Base-by-base conservation (phyloP, 2,329 filamentous ascomycete species). In the Nemania sp. region DNA sequence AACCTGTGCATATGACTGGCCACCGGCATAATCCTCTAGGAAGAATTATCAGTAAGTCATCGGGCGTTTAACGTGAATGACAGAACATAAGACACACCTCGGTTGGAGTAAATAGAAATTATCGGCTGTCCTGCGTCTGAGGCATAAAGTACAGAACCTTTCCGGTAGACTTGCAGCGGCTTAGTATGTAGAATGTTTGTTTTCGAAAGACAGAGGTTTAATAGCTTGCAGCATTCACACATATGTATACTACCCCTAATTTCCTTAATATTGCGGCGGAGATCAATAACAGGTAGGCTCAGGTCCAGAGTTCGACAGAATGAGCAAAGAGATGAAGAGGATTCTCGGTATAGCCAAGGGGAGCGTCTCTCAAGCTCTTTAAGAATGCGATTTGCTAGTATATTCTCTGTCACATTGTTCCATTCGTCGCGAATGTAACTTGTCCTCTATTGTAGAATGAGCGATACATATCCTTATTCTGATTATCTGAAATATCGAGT, bases 391-490 rank as follows among this genome's bases (percentile, higher is more conserved):
- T n/a, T 5, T 22, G 41, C 45, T 17, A 48, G 15, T 1, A 20
- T 22, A 31, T 48, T 48, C 22, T 48, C 45, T 7, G 45, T 48
- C 33, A 48, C 45, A 30, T 39, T 15, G 15, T 48, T 24, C 45
- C 45, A 48, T 48, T n/a, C 12, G 15, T 48, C 45, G 15, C 24
- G 33, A 30, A 48, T 33, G 6, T 48, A 12, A 15, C 33, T 39
- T 30, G 45, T 39, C 11, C 34, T 31, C 45, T 48, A 17, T 8
- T 23, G n/a, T n/a, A n/a, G n/a, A n/a, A n/a, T n/a, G n/a, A n/a
- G n/a, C n/a, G n/a, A n/a, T n/a, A n/a, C n/a, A n/a, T n/a, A n/a
- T n/a, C n/a, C n/a, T n/a, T n/a, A n/a, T n/a, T n/a, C n/a, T n/a
- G n/a, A n/a, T n/a, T n/a, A n/a, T n/a, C n/a, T n/a, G n/a, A n/a